Evolutionary conservation across 2,329 filamentous ascomycete species (phyloP), one percentile per base, ranked within the genome.

Genomic region (Fonsecaea multimorphosa): DNA sequence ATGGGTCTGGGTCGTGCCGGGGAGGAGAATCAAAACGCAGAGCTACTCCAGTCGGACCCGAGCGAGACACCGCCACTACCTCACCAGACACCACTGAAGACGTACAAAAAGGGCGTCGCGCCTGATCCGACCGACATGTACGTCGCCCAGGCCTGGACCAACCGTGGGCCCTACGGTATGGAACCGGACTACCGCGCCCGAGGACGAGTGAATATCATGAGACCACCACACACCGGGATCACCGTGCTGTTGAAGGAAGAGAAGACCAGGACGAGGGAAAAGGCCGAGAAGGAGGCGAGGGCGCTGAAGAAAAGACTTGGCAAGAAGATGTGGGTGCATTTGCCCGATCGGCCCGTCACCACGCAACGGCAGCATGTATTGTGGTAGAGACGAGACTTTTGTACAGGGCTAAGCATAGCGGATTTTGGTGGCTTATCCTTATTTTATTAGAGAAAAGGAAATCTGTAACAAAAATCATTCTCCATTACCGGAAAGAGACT

Each of bases 71-170:
- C 49, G 19, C 66, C 72, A n/a, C 70, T 69, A 1, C 67, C 66
- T n/a, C 67, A 71, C 16, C 71, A 73, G 53, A 68, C 55, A 11
- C 69, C 54, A 55, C 85, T 86, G 73, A 91, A 96, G 70, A 83
- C 86, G 76, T 86, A 90, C 64, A 92, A 92, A 79, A 86, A 87
- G 76, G 88, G 87, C 77, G 82, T 93, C 70, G 84, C 86, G 44
- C 84, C 97, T 27, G 79, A 79, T 32, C 91, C 97, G 1, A 91
- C 90, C n/a, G 86, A 86, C 65, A 90, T 98, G 70, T 99, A 97
- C 77, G 86, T 99, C 71, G 90, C 93, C 61, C 88, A 98, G 79
- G 92, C 93, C 3, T 99, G 94, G 94, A 92, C 97, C 52, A 92
- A 91, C 61, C 89, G 90, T 70, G 91, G 92, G 0, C 83, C 84